Base-by-base conservation (phyloP, 371 early-diverging fungal species). In the Chytridium lagenaria region DNA sequence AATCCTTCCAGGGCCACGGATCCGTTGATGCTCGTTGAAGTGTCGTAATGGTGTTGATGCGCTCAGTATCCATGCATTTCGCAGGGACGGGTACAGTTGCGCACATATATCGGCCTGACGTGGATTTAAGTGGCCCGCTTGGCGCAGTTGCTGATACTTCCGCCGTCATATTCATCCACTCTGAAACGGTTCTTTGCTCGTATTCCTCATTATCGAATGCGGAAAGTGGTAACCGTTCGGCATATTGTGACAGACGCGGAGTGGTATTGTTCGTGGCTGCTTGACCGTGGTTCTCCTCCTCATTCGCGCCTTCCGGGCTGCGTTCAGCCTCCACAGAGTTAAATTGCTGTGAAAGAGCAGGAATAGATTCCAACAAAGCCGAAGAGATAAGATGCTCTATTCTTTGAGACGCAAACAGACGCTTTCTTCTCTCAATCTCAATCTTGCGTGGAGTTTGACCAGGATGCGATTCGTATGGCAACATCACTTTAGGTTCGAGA, bases 401-500 rank as follows among this genome's bases (percentile, higher is more conserved):
- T 26, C 79, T 57, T 50, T 82, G 83, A 31, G 68, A 36, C 0
- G 81, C 77, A 68, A 72, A 87, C 19, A 83, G 71, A 28, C 85
- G 34, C 67, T 84, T 86, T 50, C 80, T 63, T 16, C 88, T 68
- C 69, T 88, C 87, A 50, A 86, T 87, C 64, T 85, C 88, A 31
- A 88, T 80, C 61, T 82, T 82, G 28, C 88, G 61, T 19, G 86
- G 87, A 0, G 84, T 83, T 50, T 83, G 78, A 22, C 83, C 86
- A 0, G 82, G 82, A 10, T 69, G 68, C 2, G 82, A 67, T 33
- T 68, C 76, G 70, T 75, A 88, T 2, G 84, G 83, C 16, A 81
- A 70, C 69, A 84, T 71, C 0, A 88, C 87, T 69, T 88, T 88
- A 2, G 88, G 88, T 69, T 88, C 84, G 5, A 87, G 65, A 22